Base-by-base conservation (phyloP, 2,329 filamentous ascomycete genomes). In the Albifimbria verrucaria region DNA sequence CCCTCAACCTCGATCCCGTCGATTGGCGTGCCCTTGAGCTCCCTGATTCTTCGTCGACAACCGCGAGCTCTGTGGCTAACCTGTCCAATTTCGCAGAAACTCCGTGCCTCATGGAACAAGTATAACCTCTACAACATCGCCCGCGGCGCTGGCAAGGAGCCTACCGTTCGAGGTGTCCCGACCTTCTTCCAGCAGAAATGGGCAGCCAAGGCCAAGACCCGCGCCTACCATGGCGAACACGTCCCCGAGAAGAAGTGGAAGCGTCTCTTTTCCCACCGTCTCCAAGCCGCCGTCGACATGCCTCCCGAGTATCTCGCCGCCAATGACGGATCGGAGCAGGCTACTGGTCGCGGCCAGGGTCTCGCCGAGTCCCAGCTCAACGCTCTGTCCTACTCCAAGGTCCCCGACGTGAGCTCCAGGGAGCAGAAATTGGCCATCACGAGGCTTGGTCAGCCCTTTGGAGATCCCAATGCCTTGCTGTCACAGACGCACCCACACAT, bases 171-270 rank as follows among this genome's bases (percentile, higher is more conserved):
- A 20, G 64, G 68, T 17, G 62, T 61, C 49, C 72, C 75, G 57
- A 97, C 92, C 44, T 95, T 94, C 76, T 99, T 96, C 81, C 93
- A 97, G 79, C 93, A 97, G 75, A 99, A 99, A 87, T 99, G 93
- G 93, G 73, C 75, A 2, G 90, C 93, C 65, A 99, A 99, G 74
- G 85, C 92, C 21, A 71, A 86, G 59, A 84, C 90, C 42, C 87
- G 94, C 61, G 86, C 82, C 58, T 99, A 97, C 73, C 94, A 99
- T 75, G 94, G 93, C 72, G 93, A 97, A 69, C 90, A 96, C 68
- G 87, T 99, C 61, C 86, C 87, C 59, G 94, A 99, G 77, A 86
- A 89, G 69, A 88, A 94, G 76, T 99, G 94, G 94, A 82, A 89
- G 73, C 89, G 89, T 68, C 92, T 96, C 82, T 99, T 99, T 77